Base-by-base conservation (phyloP, 352 stramenopile genomes). In the Phytophthora crassamura region DNA sequence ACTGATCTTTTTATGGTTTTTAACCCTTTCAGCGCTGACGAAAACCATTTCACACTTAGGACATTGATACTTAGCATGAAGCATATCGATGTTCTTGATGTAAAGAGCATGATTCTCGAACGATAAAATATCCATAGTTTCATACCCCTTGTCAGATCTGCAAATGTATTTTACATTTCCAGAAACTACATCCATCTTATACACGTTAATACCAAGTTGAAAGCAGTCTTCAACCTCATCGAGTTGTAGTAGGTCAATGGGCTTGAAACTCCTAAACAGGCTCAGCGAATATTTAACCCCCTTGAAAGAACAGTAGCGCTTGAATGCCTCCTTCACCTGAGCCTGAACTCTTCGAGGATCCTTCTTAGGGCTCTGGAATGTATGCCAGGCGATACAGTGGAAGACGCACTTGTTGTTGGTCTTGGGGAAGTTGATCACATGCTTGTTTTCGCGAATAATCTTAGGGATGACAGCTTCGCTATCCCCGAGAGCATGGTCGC, bases 401-500 rank as follows among this genome's bases (percentile, higher is more conserved):
- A 56, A 15, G 22, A 52, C 25, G 28, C 22, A 34, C 42, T 49
- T 34, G 42, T 49, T 49, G 22, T 49, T 49, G 5, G 22, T 49
- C 42, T 49, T n/a, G n/a, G n/a, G n/a, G n/a, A n/a, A n/a, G n/a
- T n/a, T n/a, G n/a, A n/a, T n/a, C n/a, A n/a, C n/a, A n/a, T n/a
- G n/a, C n/a, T n/a, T n/a, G n/a, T n/a, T n/a, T n/a, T n/a, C n/a
- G n/a, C 22, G n/a, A n/a, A n/a, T n/a, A n/a, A n/a, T n/a, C n/a
- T n/a, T n/a, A n/a, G n/a, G n/a, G n/a, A n/a, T n/a, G n/a, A n/a
- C 34, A 34, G 41, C 49, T 15, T 65, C 61, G 8, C 22, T 51
- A 42, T 59, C 51, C 16, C 60, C 60, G 3, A 69, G 50, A 43
- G 15, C 30, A 57, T 63, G 52, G 18, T 59, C n/a, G n/a, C n/a